phyloP scores from a whole-genome alignment of 148 eudicot species.

The Linanthus parryae region DNA sequence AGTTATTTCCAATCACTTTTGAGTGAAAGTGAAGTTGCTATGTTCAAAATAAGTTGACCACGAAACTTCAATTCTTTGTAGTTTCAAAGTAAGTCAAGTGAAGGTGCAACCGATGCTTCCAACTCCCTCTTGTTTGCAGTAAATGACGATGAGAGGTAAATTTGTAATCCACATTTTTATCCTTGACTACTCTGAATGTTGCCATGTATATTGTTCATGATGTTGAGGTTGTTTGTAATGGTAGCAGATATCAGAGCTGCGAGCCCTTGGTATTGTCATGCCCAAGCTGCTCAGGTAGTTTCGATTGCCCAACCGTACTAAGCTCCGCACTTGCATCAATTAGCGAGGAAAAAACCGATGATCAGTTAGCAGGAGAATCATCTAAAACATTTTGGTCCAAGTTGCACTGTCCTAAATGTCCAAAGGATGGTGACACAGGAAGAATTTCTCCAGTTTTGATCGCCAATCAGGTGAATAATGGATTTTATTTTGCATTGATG shows the following conservation, averaged over 20 bases:
- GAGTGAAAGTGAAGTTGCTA: too few species aligned
- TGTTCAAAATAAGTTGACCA: too few species aligned
- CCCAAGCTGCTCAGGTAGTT: constrained; percentile 71
- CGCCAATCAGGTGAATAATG: constrained; percentile 77
- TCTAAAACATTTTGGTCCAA: constrained; percentile 48
- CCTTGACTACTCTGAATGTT: too few species aligned
- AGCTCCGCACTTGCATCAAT: constrained; percentile 50
- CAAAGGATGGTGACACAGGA: constrained; percentile 63
- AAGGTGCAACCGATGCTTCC: constrained; percentile 46
- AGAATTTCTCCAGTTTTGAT: constrained; percentile 58
- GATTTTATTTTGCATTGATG: too few species aligned
- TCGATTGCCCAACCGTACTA: constrained; percentile 68
- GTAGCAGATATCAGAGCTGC: constrained; percentile 82
- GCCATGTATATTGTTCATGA: too few species aligned
- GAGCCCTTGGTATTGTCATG: constrained; percentile 70
- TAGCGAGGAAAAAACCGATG: constrained; percentile 31
- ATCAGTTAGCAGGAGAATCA: constrained; percentile 31
- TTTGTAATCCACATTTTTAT: too few species aligned
- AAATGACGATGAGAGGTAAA: constrained; percentile 84
- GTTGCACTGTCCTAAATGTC: constrained; percentile 77
- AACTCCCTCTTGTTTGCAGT: constrained; percentile 42
- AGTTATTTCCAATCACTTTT: not conserved
- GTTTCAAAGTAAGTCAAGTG: constrained; percentile 77
- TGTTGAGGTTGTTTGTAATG: too few species aligned
- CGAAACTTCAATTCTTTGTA: too few species aligned